These are phyloP conservation scores for Tilletia horrida DNA, from an alignment of 1,284 basidiomycete genomes.

Conservation along the genomic window DNA sequence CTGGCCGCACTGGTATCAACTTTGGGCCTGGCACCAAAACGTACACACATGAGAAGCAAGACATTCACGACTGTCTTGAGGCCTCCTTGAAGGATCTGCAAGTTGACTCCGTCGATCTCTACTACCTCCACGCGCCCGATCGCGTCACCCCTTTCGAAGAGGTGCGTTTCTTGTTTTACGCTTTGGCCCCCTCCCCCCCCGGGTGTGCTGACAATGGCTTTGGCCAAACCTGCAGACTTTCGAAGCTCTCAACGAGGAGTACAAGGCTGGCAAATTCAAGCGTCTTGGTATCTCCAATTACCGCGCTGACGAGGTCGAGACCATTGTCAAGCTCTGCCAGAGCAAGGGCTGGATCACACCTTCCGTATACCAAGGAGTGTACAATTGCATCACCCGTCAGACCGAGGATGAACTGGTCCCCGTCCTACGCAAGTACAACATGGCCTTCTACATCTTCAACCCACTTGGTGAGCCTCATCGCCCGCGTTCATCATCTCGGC, in stretches of 20 bases:
- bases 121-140: constrained; percentile 64
- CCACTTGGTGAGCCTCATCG: no score
- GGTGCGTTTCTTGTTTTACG: background rate
- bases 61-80: constrained; percentile 46
- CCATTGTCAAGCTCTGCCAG: constrained; percentile 64
- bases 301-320: constrained; percentile 64
- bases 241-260: constrained; percentile 60
- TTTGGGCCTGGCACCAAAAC: constrained; percentile 20
- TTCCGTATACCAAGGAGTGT: constrained; percentile 66
- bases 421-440: constrained; percentile 60
- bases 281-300: constrained; percentile 63
- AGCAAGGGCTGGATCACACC: constrained; percentile 64
- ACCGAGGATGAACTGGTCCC: constrained; percentile 37
- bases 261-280: constrained; percentile 61
- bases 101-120: constrained; percentile 59
- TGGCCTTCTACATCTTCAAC: constrained; percentile 58
- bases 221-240: constrained; percentile 57
- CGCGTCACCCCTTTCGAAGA: constrained; percentile 59
- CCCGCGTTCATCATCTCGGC: constrained; percentile 47
- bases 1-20: constrained; percentile 26
- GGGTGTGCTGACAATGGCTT: no score
- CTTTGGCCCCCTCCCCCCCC: no score
- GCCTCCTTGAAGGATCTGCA: constrained; percentile 53
- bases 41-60: constrained; percentile 55
- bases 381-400: constrained; percentile 37